phyloP scores from a whole-genome alignment of 331 rosid genomes.

The Malus hybrid region DNA sequence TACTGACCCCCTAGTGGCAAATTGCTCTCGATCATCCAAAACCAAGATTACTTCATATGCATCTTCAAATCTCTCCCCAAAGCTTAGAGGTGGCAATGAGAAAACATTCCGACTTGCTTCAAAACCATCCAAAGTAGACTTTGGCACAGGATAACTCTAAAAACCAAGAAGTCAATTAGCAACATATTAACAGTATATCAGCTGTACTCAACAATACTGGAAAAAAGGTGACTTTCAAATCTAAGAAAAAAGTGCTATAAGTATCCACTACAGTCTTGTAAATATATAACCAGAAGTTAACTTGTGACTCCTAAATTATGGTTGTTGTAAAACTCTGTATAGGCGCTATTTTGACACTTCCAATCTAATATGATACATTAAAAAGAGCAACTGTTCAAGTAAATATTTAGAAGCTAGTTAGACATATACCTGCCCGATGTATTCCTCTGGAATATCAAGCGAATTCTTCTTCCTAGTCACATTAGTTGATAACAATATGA shows the following conservation, averaged over 20 bases:
- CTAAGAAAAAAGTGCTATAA: too few relatives aligned
- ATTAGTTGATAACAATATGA: conserved; percentile 23
- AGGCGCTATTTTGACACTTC: too few relatives aligned
- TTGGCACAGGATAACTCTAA: conserved; percentile 28
- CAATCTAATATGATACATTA: too few relatives aligned
- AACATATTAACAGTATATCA: too few relatives aligned
- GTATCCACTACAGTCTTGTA: too few relatives aligned
- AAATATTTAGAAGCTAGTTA: not conserved
- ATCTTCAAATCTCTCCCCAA: conserved; percentile 88
- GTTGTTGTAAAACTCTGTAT: too few relatives aligned
- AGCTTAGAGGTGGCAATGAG: conserved; percentile 69
- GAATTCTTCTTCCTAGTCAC: conserved; percentile 28
- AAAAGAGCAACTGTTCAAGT: too few relatives aligned
- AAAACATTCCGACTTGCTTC: conserved; percentile 38
- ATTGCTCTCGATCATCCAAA: conserved; percentile 91
- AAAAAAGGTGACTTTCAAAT: too few relatives aligned
- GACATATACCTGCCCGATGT: conserved; percentile 56
- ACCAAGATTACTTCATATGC: conserved; percentile 65
- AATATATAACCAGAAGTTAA: too few relatives aligned
- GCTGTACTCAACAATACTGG: too few relatives aligned
- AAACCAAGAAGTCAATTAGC: conserved; percentile 20
- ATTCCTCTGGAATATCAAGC: conserved; percentile 50
- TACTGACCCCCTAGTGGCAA: conserved; percentile 83
- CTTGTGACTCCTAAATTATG: too few relatives aligned
- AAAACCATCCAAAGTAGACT: conserved; percentile 28